A percentile compares a stretch with the other conserved stretches of the same genome.
Evolutionary conservation across 2,329 filamentous ascomycete species (phyloP).

Genomic region (Epichloe gansuensis): DNA sequence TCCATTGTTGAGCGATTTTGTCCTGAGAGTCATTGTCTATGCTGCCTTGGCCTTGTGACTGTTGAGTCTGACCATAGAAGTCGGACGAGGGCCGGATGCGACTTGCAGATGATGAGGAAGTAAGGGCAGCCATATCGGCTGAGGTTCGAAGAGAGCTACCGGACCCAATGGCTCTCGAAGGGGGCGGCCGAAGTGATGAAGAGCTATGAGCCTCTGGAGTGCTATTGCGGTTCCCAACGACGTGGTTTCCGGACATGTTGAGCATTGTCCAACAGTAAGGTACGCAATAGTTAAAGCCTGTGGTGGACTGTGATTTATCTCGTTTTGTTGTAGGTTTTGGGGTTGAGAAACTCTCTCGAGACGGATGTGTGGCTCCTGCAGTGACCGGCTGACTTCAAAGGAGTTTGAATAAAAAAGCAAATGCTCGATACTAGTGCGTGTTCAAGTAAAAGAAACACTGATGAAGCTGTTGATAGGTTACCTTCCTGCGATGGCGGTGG

Average conservation of each 20-base stretch:
- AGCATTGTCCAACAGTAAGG: conserved; percentile 27
- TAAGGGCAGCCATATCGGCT: conserved; percentile 83
- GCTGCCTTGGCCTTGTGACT: conserved; percentile 52
- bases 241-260: conserved; percentile 55
- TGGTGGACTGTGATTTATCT: conserved; percentile 1
- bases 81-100: conserved; percentile 92
- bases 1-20: conserved; percentile 94
- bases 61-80: conserved; percentile 70
- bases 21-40: conserved; percentile 73
- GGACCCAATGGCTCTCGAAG: conserved; percentile 62
- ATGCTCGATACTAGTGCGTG: conserved; percentile 13
- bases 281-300: background rate
- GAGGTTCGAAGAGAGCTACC: conserved; percentile 85
- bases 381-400: conserved; percentile 74
- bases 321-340: background rate
- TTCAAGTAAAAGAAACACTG: conserved; percentile 14
- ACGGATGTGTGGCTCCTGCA: conserved; percentile 50
- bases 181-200: conserved; percentile 69
- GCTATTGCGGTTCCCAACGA: conserved; percentile 83
- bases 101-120: conserved; percentile 51
- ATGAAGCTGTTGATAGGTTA: conserved; percentile 1
- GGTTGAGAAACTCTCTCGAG: conserved; percentile 12
- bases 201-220: conserved; percentile 82
- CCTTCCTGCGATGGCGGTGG: background rate
- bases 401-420: conserved; percentile 31